Conservation (phyloP, 345 rosid genomes). For the Eucalyptus regnans region DNA sequence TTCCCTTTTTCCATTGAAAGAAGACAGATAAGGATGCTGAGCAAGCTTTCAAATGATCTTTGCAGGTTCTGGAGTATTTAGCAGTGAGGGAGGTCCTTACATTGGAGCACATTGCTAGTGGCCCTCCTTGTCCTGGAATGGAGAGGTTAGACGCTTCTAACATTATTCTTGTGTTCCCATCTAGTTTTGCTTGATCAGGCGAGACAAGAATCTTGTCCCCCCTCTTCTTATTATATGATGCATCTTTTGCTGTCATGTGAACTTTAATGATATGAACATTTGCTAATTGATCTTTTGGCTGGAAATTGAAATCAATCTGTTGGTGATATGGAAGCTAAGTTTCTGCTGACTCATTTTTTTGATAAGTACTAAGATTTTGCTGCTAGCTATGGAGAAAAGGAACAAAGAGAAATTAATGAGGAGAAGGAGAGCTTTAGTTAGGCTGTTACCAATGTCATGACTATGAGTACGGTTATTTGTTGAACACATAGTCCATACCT, state of each 20-base stretch:
- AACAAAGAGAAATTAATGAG: not conserved
- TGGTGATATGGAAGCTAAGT: not conserved
- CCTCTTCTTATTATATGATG: not conserved
- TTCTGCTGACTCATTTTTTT: not conserved
- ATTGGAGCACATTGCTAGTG: constrained; percentile 58
- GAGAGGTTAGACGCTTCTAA: constrained; percentile 35
- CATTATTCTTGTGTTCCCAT: not conserved
- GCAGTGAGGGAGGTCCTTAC: constrained; percentile 76
- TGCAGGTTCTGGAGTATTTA: constrained; percentile 90
- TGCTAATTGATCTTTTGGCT: not conserved
- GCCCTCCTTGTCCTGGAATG: constrained; percentile 88
- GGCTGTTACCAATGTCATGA: not conserved
- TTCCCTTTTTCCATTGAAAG: not conserved
- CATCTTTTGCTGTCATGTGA: not conserved
- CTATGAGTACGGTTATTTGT: not conserved
- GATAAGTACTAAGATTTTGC: not conserved
- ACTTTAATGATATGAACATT: not conserved
- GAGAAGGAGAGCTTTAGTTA: not conserved
- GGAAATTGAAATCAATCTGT: not conserved
- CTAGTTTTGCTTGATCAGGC: not conserved
- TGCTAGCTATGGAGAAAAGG: not conserved
- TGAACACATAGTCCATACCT: not conserved
- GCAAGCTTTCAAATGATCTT: not conserved
- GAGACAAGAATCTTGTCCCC: not conserved
- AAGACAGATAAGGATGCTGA: not conserved